Evolutionary conservation across 1,284 basidiomycete species (phyloP).

Genomic region (Xanthoconium separans): DNA sequence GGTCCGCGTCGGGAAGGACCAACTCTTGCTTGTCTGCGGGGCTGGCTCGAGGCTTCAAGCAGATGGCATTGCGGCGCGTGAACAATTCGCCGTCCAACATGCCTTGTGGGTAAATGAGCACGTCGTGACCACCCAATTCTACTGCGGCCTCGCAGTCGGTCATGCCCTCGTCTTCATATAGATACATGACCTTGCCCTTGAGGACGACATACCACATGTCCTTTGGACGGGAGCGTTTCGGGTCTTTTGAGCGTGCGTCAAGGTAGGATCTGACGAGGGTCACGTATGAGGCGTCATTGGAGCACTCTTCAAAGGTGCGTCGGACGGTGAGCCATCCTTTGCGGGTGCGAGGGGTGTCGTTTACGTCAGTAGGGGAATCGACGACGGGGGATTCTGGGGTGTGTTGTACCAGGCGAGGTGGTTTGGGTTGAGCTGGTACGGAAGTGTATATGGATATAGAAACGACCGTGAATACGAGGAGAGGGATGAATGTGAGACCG

Average conservation of each 20-base stretch:
- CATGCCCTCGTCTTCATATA: constrained; percentile 90
- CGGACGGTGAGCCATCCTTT: constrained; percentile 87
- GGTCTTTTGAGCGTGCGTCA: constrained; percentile 75
- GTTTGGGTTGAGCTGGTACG: constrained; percentile 55
- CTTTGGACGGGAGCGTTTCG: constrained; percentile 74
- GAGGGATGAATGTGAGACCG: constrained; percentile 82
- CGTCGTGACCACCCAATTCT: constrained; percentile 73
- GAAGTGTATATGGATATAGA: constrained; percentile 74
- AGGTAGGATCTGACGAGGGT: constrained; percentile 70
- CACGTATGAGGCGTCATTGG: constrained; percentile 64
- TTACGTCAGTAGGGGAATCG: constrained; percentile 33
- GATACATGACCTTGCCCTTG: constrained; percentile 85
- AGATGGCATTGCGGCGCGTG: constrained; percentile 84
- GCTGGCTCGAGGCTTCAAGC: constrained; percentile 57
- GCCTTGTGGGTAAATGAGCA: constrained; percentile 71
- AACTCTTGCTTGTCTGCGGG: constrained; percentile 46
- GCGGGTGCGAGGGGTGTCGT: constrained; percentile 63
- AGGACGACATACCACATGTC: constrained; percentile 89
- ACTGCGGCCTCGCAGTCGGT: constrained; percentile 85
- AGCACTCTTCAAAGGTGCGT: constrained; percentile 70
- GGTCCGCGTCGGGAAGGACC: constrained; percentile 41
- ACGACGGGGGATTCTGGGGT: constrained; percentile 26
- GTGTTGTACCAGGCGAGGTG: constrained; percentile 28
- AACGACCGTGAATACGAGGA: constrained; percentile 57
- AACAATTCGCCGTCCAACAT: constrained; percentile 84